phyloP scores from a whole-genome alignment of 75 land plant species.

The Cupressus sempervirens region DNA sequence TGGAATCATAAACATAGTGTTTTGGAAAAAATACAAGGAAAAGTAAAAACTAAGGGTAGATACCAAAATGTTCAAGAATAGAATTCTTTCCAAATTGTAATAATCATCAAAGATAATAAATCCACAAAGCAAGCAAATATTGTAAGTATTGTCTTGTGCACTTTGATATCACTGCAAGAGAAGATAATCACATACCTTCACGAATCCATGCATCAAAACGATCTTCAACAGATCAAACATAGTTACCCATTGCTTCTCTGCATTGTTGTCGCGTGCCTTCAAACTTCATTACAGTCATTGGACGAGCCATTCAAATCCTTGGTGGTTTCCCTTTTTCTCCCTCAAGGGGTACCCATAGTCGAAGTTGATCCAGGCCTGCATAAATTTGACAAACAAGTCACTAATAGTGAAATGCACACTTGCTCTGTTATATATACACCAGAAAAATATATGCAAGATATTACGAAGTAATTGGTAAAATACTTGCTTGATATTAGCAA shows the following conservation, averaged over 20 bases:
- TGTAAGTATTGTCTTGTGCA: not conserved
- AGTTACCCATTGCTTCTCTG: conserved; percentile 53
- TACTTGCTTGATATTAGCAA: too few relatives aligned
- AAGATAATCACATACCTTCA: conserved; percentile 51
- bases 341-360: conserved; percentile 72
- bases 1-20: too few relatives aligned
- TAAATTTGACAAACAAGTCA: not conserved
- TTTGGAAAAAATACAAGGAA: too few relatives aligned
- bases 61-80: not conserved
- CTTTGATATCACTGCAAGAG: not conserved
- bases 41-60: not conserved
- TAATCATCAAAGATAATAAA: not conserved
- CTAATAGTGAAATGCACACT: not conserved
- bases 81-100: not conserved
- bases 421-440: not conserved
- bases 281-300: conserved; percentile 34
- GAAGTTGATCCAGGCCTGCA: conserved; percentile 50
- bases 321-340: conserved; percentile 42
- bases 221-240: conserved; percentile 80
- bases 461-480: conserved; percentile 34
- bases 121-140: not conserved
- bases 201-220: conserved; percentile 83
- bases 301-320: conserved; percentile 60
- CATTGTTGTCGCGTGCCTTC: conserved; percentile 83
- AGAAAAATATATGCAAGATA: not conserved